Base-by-base conservation (phyloP, 2,329 filamentous ascomycete species). In the Alternaria panax region DNA sequence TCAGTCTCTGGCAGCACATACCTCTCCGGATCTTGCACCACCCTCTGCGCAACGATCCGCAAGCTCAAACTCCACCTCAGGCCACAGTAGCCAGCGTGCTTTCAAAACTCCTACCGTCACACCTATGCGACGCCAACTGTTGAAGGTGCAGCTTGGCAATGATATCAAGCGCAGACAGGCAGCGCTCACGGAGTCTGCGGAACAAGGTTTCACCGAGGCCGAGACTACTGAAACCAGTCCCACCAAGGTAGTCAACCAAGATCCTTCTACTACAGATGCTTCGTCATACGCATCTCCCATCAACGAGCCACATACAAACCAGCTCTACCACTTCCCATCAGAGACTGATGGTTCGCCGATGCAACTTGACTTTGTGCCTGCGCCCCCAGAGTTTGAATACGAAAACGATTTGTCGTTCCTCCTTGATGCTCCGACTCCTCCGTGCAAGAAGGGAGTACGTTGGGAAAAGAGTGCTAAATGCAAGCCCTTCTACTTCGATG, bases 401-500 rank as follows among this genome's bases (percentile, higher is more conserved):
- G 56, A 50, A 5, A 66, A 67, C 47, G 67, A 68, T 20, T 38
- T 67, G 6, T 68, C 64, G 9, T 59, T 56, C 20, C 66, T 70
- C 1, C 28, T 60, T 22, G 67, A 70, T 53, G 64, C 64, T 16
- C 54, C 60, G 0, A n/a, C 59, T 41, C 32, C 48, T 6, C 30
- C 45, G 24, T 51, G 42, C 9, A 62, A 24, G 32, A 68, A 54
- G 51, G 25, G 12, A 7, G 63, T 73, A 8, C 59, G 54, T 36
- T 71, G 64, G 64, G 51, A 60, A 46, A 36, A 51, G 7, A 41
- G 64, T 27, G 54, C 61, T 22, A 53, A 40, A 30, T 47, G 57
- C 7, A 71, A 66, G 42, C 32, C 60, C 7, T 71, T 67, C 40
- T 71, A 63, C 38, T 48, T 52, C 27, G 69, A 73, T 8, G 63